These are phyloP conservation scores for Fonsecaea nubica DNA, from an alignment of 2,329 filamentous ascomycete genomes.

Conservation along the genomic window DNA sequence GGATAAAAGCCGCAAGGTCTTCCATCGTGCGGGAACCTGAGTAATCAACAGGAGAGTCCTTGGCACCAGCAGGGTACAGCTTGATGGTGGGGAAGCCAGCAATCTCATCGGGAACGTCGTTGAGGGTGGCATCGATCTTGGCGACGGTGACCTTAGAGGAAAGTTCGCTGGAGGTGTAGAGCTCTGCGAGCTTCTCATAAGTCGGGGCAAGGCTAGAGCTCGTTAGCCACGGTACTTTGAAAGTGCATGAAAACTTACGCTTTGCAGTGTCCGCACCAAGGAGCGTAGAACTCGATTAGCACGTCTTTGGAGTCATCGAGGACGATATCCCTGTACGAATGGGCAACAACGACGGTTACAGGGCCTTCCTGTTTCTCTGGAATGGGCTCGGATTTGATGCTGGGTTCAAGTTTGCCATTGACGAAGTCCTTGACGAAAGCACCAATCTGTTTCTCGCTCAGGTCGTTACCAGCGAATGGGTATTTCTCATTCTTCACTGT, in stretches of 20 bases:
- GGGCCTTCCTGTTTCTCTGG: constrained; percentile 91
- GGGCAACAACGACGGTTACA: constrained; percentile 86
- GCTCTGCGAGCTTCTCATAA: constrained; percentile 68
- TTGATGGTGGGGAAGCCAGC: constrained; percentile 99
- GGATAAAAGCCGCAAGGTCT: constrained; percentile 89
- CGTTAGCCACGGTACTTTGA: constrained; percentile 4
- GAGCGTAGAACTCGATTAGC: constrained; percentile 96
- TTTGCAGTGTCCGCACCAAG: constrained; percentile 77
- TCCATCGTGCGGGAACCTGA: constrained; percentile 84
- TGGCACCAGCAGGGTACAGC: constrained; percentile 89
- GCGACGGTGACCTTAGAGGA: constrained; percentile 69
- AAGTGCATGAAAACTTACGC: constrained; percentile 52
- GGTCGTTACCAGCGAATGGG: constrained; percentile 82
- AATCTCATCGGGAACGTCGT: constrained; percentile 97
- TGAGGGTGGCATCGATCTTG: constrained; percentile 95
- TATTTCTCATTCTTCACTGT: constrained; percentile 95
- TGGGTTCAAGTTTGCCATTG: constrained; percentile 87
- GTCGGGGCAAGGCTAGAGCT: constrained; percentile 64
- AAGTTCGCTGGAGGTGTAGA: constrained; percentile 61
- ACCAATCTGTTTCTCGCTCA: constrained; percentile 75
- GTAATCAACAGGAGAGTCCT: constrained; percentile 85
- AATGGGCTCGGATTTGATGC: constrained; percentile 97
- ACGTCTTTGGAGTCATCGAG: constrained; percentile 96
- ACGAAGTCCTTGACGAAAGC: constrained; percentile 86
- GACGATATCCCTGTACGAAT: constrained; percentile 91